Base-by-base conservation (phyloP, 306 rosid species). In the Chamaecrista fasciculata region DNA sequence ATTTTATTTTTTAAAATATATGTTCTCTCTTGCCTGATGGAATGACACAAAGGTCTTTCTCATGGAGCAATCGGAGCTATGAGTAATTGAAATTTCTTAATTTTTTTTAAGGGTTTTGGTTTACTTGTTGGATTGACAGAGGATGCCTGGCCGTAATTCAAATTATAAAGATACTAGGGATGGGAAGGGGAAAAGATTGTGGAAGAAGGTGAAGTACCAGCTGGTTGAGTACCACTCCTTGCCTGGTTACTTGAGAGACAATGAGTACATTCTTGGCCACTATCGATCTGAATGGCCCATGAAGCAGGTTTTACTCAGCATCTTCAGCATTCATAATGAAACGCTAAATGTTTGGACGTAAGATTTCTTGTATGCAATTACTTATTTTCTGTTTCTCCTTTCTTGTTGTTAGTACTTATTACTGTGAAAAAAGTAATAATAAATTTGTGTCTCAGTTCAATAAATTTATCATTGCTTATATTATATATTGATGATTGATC, bases 261-360 rank as follows among this genome's bases (percentile, higher is more conserved):
- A 94, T 28, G 99, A 94, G 61, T 94, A 71, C 80, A 88, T 94
- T 71, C 34, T 94, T 0, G 86, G 88, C 33, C 95, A 94, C 73
- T 94, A 94, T 76, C 89, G 99, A 16, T 73, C 92, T 10, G 96
- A 91, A 65, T 91, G 97, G 97, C 99, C 97, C 11, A 50, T 94
- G 75, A 94, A 91, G 91, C 95, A 91, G 80, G 76, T 82, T 67
- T 62, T 94, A 49, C 84, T 89, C 12, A 94, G 99, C 77, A 84
- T 88, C 64, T 91, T 94, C 78, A 76, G 87, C 71, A 84, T 94
- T 55, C 97, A 94, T 74, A 94, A 94, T 46, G 99, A 94, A 84
- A 94, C 99, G 3, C 92, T 94, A 21, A 94, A 94, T 24, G 92
- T 94, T 83, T 94, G 99, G 99, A 91, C 99, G 99, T 94, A 88